A percentile compares a stretch with the other conserved stretches of the same genome.
Evolutionary conservation across 345 rosid species (phyloP).

Genomic region (Eucalyptus leucophloia): DNA sequence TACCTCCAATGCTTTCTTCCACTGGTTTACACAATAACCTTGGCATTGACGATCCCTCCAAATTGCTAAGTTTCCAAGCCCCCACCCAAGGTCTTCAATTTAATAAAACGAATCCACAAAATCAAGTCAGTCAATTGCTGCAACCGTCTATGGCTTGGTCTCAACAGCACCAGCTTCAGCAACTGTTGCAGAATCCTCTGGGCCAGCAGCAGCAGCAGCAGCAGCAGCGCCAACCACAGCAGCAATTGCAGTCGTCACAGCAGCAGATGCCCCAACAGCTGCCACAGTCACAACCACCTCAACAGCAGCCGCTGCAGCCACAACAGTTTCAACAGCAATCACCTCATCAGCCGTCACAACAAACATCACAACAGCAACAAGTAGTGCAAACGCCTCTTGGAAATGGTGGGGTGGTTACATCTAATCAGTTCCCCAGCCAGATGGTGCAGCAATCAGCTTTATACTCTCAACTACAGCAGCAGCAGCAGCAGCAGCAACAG

Average conservation of each 20-base stretch:
- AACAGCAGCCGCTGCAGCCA: background rate
- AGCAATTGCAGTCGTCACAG: slow-evolving; percentile 17
- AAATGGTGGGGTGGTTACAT: slow-evolving; percentile 24
- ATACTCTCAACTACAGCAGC: slow-evolving; percentile 46
- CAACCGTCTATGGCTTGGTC: slow-evolving; percentile 47
- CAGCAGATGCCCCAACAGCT: slow-evolving; percentile 17
- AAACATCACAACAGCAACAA: slow-evolving; percentile 13
- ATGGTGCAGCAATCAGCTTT: slow-evolving; percentile 33
- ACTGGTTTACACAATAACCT: slow-evolving; percentile 46
- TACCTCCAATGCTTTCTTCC: slow-evolving; percentile 55
- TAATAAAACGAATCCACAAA: slow-evolving; percentile 43
- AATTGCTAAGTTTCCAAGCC: slow-evolving; percentile 72
- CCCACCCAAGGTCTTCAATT: slow-evolving; percentile 53
- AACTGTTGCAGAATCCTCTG: slow-evolving; percentile 4
- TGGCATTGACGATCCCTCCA: slow-evolving; percentile 63
- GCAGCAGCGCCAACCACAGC: slow-evolving; percentile 10
- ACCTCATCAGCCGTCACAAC: slow-evolving; percentile 6
- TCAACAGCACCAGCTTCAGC: slow-evolving; percentile 64
- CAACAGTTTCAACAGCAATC: slow-evolving; percentile 7
- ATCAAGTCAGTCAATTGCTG: slow-evolving; percentile 46
- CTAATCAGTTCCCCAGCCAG: slow-evolving; percentile 39
- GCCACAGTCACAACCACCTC: background rate
- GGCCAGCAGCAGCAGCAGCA: slow-evolving; percentile 21
- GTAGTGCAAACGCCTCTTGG: slow-evolving; percentile 20
- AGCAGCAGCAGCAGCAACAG: slow-evolving; percentile 43